phyloP scores from a whole-genome alignment of 1,284 basidiomycete species.

The Trametes hirsuta region DNA sequence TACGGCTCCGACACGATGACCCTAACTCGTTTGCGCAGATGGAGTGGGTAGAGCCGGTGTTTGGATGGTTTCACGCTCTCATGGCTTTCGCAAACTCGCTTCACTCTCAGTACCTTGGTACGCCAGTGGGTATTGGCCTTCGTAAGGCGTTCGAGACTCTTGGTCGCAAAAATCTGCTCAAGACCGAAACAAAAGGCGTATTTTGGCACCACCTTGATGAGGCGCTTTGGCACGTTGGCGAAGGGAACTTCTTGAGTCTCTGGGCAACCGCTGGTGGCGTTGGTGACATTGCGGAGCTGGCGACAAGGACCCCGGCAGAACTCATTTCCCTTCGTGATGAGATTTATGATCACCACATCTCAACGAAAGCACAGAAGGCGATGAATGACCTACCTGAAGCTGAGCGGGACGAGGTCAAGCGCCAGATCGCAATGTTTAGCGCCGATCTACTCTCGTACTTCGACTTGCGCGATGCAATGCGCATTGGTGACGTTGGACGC shows the following conservation, averaged over 20 bases:
- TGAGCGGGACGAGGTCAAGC: constrained; percentile 10
- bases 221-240: constrained; percentile 18
- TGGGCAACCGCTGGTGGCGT: constrained; percentile 11
- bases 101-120: constrained; percentile 28
- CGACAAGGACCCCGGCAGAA: background rate
- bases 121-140: constrained; percentile 14
- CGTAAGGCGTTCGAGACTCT: constrained; percentile 20
- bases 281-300: constrained; percentile 5
- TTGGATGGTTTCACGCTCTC: constrained; percentile 41
- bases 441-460: constrained; percentile 41
- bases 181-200: constrained; percentile 16
- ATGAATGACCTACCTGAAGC: too few relatives aligned
- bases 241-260: constrained; percentile 16
- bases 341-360: background rate
- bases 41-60: constrained; percentile 33
- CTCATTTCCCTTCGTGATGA: background rate
- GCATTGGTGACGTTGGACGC: constrained; percentile 40
- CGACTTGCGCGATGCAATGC: constrained; percentile 38
- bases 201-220: constrained; percentile 27
- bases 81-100: constrained; percentile 37
- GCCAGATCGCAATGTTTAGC: constrained; percentile 37
- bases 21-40: constrained; percentile 38
- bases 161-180: constrained; percentile 21
- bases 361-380: constrained; percentile 13
- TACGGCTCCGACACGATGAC: constrained; percentile 35